phyloP scores from a whole-genome alignment of 202 grass and related monocot species.

The Hordeum pubiflorum region DNA sequence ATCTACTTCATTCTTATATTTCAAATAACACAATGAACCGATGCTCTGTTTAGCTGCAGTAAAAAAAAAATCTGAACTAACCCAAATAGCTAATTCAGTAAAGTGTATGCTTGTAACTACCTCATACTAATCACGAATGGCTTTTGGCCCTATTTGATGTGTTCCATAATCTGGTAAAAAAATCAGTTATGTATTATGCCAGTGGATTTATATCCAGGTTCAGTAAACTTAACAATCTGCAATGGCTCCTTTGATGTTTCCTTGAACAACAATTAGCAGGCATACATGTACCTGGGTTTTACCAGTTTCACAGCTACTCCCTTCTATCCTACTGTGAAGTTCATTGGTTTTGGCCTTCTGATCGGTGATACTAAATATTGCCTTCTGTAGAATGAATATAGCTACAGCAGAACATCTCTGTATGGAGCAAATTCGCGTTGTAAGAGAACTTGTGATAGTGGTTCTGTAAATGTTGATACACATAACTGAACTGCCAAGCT shows the following conservation, averaged over 20 bases:
- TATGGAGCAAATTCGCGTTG: too few relatives aligned
- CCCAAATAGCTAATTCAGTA: background rate
- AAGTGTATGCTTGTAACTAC: background rate
- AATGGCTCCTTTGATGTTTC: background rate
- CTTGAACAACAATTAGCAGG: conserved; percentile 29
- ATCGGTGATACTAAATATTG: too few relatives aligned
- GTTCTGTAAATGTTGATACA: too few relatives aligned
- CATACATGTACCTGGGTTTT: conserved; percentile 88
- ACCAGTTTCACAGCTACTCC: background rate
- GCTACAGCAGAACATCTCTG: too few relatives aligned
- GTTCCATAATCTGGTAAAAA: background rate
- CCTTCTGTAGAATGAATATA: too few relatives aligned
- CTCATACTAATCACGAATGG: background rate
- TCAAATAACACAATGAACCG: background rate
- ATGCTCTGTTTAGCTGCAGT: background rate
- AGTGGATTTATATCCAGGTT: background rate
- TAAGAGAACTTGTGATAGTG: too few relatives aligned
- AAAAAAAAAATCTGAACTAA: background rate
- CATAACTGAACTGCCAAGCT: too few relatives aligned
- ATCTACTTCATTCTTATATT: background rate
- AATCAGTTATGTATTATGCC: background rate
- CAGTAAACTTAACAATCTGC: background rate
- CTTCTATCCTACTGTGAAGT: background rate
- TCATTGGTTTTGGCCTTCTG: too few relatives aligned
- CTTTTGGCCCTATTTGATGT: background rate